phyloP scores from a whole-genome alignment of 2,329 filamentous ascomycete species.

The Cryoendolithus antarcticus region DNA sequence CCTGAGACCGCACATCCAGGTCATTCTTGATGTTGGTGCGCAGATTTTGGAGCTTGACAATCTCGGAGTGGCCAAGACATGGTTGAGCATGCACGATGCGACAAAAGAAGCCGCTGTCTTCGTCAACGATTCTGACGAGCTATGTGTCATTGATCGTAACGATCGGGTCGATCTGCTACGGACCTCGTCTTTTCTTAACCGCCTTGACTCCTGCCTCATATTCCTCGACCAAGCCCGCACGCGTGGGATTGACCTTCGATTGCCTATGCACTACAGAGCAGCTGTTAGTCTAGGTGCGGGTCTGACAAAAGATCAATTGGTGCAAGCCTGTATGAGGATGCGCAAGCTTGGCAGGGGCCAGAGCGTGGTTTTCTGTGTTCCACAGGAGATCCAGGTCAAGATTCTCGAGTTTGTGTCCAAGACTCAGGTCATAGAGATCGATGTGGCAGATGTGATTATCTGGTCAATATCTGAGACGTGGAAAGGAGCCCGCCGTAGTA shows the following conservation, averaged over 20 bases:
- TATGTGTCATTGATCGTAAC: conserved; percentile 40
- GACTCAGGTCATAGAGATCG: conserved; percentile 21
- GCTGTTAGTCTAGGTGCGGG: conserved; percentile 54
- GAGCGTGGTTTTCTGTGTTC: conserved; percentile 48
- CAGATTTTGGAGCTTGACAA: conserved; percentile 55
- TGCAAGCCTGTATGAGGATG: conserved; percentile 66
- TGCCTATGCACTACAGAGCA: conserved; percentile 48
- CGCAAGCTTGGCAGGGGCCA: conserved; percentile 55
- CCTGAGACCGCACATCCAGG: conserved; percentile 33
- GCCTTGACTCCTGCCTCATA: conserved; percentile 48
- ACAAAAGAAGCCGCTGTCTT: conserved; percentile 41
- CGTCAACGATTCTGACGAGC: conserved; percentile 43
- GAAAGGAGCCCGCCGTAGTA: conserved; percentile 34
- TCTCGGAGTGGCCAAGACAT: conserved; percentile 37
- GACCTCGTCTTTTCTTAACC: conserved; percentile 45
- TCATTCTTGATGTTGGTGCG: conserved; percentile 61
- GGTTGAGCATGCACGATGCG: conserved; percentile 34
- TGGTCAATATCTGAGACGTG: conserved; percentile 51
- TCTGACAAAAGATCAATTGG: conserved; percentile 55
- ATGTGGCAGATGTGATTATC: conserved; percentile 42
- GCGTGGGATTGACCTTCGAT: conserved; percentile 53
- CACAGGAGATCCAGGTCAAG: conserved; percentile 45
- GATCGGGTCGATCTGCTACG: conserved; percentile 39
- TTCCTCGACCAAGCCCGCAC: conserved; percentile 63
- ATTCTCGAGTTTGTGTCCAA: conserved; percentile 26